Base-by-base conservation (phyloP, 2,329 filamentous ascomycete species). In the Fusarium brachygibbosum region DNA sequence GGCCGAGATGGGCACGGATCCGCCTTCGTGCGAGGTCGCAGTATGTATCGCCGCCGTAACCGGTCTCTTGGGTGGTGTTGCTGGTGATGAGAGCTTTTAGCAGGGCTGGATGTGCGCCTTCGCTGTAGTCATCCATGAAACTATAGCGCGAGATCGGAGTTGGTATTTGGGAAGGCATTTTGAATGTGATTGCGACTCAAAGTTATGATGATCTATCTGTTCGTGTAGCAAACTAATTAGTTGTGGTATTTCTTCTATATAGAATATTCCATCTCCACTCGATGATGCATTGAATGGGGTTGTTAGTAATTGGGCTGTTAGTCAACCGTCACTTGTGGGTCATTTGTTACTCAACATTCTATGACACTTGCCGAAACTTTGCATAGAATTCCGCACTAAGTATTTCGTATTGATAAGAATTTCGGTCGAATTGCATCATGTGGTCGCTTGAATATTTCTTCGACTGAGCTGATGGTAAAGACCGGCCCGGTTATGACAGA, bases 101-200 rank as follows among this genome's bases (percentile, higher is more conserved):
- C 5, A 86, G 75, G n/a, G 79, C 77, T 7, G 84, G 84, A 62
- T 86, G 84, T 0, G 83, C 84, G 35, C 84, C 84, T 61, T 86
- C 83, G 72, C 82, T 84, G 70, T 86, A 86, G 66, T 86, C 84
- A 67, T 86, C 84, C 46, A 83, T 77, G 58, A 86, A 82, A 72
- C 82, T 84, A 69, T 85, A 85, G 29, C 69, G 74, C 6, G 60
- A 56, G 28, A 65, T 70, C 6, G 53, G n/a, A 13, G 63, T 29
- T 10, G 61, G 32, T 42, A 71, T 63, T 41, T 71, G 58, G 3
- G 70, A 66, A 2, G 72, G 69, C 72, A 74, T 74, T 54, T 48
- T 66, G 42, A 13, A 11, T 7, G 37, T 37, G 11, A 40, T 11
- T 14, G 42, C 25, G 2, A 19, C 12, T 31, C 37, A 12, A 29